Percentiles rank a stretch among this genome's conserved stretches.
These are phyloP conservation scores for Leptographium galeiforme DNA, from an alignment of 2,329 filamentous ascomycete genomes.

Conservation along the genomic window DNA sequence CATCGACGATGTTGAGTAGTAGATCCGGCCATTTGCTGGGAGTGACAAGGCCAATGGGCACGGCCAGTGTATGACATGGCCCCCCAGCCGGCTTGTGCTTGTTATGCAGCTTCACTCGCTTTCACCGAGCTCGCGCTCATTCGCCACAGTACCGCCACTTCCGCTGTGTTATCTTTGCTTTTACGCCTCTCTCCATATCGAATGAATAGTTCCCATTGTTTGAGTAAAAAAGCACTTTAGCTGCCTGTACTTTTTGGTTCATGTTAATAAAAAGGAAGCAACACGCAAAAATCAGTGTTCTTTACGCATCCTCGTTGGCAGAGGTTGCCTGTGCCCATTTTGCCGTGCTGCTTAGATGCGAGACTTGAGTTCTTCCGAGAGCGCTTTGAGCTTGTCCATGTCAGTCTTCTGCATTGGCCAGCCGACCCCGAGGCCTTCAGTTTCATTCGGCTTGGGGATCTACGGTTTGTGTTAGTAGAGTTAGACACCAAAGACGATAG, in stretches of 20 bases:
- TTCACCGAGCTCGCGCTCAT: too few relatives aligned
- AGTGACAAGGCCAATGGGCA: background rate
- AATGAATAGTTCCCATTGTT: background rate
- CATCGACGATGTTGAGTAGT: conserved; percentile 30
- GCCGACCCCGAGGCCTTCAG: conserved; percentile 55
- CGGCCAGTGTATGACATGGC: background rate
- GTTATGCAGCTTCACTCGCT: background rate
- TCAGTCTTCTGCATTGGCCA: conserved; percentile 70
- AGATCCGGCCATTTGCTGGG: background rate
- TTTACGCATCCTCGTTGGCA: background rate
- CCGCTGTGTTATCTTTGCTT: background rate
- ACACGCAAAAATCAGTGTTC: background rate
- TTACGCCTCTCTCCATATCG: background rate
- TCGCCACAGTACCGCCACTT: too few relatives aligned
- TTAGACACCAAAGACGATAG: background rate
- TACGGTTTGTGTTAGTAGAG: conserved; percentile 18
- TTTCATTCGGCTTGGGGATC: conserved; percentile 86
- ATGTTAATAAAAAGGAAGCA: background rate
- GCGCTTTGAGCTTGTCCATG: conserved; percentile 69
- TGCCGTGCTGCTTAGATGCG: conserved; percentile 51
- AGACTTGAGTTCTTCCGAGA: conserved; percentile 72
- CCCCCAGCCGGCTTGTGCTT: background rate
- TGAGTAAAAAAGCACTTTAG: background rate
- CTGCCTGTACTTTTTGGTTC: background rate
- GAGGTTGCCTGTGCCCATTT: background rate